These are phyloP conservation scores for Cladosporium sp. DNA, from an alignment of 2,329 filamentous ascomycete species.

Conservation along the genomic window DNA sequence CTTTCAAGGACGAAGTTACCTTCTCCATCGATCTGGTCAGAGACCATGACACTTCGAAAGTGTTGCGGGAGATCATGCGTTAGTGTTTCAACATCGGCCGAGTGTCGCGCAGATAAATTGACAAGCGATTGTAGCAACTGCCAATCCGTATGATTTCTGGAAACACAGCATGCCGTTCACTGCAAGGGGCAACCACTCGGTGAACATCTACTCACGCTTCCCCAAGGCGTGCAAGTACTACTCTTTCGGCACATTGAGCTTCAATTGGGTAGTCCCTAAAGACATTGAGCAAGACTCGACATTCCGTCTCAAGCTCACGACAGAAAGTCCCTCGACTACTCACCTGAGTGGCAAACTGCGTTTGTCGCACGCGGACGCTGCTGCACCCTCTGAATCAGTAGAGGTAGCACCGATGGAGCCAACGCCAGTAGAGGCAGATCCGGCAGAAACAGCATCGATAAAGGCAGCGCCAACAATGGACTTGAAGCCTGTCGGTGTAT, in stretches of 20 bases:
- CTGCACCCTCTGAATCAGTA: background rate
- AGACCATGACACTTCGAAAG: background rate
- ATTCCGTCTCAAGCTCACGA: conserved; percentile 3
- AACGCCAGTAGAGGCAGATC: background rate
- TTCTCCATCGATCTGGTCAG: background rate
- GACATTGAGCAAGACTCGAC: background rate
- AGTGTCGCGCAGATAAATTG: background rate
- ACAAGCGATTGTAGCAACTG: background rate
- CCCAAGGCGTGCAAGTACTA: background rate
- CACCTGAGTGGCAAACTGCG: background rate
- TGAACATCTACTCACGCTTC: background rate
- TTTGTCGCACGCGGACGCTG: background rate
- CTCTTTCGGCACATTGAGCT: background rate
- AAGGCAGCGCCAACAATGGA: background rate
- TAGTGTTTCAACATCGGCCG: background rate
- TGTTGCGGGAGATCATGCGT: background rate
- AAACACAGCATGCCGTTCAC: background rate
- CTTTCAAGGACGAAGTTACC: background rate
- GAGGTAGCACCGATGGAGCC: background rate
- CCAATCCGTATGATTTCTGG: background rate
- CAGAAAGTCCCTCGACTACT: background rate
- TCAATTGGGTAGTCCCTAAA: background rate
- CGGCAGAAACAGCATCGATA: background rate
- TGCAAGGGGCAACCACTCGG: background rate
- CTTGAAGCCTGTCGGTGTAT: background rate